Evolutionary conservation across 2,329 filamentous ascomycete species (phyloP).

Genomic region (Blastomyces parvus): DNA sequence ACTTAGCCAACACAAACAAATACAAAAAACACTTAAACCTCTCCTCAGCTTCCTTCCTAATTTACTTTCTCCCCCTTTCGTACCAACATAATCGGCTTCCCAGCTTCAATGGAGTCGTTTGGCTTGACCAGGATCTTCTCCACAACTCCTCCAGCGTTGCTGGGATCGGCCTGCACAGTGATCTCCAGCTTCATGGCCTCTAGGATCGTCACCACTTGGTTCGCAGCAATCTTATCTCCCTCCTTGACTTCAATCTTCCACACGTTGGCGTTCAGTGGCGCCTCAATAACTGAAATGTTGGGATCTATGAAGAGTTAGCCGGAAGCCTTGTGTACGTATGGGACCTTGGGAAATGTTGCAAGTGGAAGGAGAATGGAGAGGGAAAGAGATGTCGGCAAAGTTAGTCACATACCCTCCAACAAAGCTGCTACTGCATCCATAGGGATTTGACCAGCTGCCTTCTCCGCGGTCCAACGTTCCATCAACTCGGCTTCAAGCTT

Average conservation of each 20-base stretch:
- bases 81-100: constrained; percentile 26
- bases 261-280: constrained; percentile 43
- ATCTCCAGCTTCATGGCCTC: constrained; percentile 54
- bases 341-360: neutral
- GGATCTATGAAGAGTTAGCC: constrained; percentile 24
- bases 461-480: constrained; percentile 32
- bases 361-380: neutral
- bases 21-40: neutral
- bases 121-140: constrained; percentile 35
- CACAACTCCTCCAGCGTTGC: constrained; percentile 22
- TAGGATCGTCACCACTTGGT: constrained; percentile 39
- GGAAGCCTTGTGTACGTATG: neutral
- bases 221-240: constrained; percentile 35
- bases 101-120: constrained; percentile 31
- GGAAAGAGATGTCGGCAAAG: neutral
- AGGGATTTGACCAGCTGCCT: constrained; percentile 42
- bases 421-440: constrained; percentile 42
- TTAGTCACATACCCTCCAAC: constrained; percentile 34
- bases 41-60: neutral
- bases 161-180: constrained; percentile 29
- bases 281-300: constrained; percentile 30
- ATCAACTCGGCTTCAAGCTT: constrained; percentile 29
- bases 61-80: constrained; percentile 12
- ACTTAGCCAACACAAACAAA: neutral
- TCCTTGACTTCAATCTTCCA: constrained; percentile 44